A percentile compares a stretch with the other conserved stretches of the same genome.
Conservation (phyloP, 345 rosid species). For the Citrus glauca region DNA sequence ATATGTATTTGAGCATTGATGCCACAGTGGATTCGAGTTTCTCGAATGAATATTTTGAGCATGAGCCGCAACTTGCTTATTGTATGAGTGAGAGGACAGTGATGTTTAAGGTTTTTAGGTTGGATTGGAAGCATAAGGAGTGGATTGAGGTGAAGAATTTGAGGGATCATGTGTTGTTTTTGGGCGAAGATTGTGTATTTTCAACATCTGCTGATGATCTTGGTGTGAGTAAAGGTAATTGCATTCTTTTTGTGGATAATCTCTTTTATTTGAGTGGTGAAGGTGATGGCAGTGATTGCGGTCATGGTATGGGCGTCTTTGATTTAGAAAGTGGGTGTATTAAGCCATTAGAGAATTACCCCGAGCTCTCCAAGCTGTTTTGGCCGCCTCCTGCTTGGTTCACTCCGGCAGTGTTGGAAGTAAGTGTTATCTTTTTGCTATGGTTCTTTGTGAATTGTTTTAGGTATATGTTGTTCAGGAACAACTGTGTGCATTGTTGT, state of each 20-base stretch:
- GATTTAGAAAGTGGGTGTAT: conserved; percentile 52
- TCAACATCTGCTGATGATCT: conserved; percentile 54
- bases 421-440: conserved; percentile 28
- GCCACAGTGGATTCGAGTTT: conserved; percentile 27
- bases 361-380: conserved; percentile 57
- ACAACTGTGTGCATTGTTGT: neutral
- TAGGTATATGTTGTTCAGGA: neutral
- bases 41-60: conserved; percentile 20
- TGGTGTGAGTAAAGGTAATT: conserved; percentile 46
- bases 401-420: conserved; percentile 35
- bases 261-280: conserved; percentile 39
- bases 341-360: conserved; percentile 42
- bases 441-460: neutral
- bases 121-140: conserved; percentile 36
- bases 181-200: conserved; percentile 84
- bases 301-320: conserved; percentile 49
- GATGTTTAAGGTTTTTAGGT: conserved; percentile 58
- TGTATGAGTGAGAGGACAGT: conserved; percentile 71
- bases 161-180: conserved; percentile 58
- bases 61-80: conserved; percentile 30
- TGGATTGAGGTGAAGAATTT: conserved; percentile 60
- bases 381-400: conserved; percentile 92
- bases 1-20: conserved; percentile 74
- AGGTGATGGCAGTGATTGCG: conserved; percentile 16
- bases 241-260: conserved; percentile 57